Conservation (phyloP, 2,329 filamentous ascomycete genomes). For the Neofusicoccum kwambonambiense region DNA sequence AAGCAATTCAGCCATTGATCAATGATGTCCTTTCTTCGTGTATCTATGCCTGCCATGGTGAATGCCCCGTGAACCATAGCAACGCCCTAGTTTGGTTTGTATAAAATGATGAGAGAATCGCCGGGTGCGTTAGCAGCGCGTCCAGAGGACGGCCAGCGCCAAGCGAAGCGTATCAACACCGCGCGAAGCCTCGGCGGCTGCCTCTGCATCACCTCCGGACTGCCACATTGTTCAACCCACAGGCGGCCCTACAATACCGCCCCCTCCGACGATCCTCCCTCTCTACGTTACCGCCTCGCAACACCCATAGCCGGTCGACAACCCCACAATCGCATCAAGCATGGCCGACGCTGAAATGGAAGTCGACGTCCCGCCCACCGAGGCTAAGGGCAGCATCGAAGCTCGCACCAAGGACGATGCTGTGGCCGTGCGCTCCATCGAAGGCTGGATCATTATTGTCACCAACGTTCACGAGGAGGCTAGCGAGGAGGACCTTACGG, state of each 20-base stretch:
- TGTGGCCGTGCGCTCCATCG: slow-evolving; percentile 79
- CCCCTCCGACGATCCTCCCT: background rate
- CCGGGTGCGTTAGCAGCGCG: background rate
- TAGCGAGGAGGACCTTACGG: slow-evolving; percentile 77
- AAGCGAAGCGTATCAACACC: slow-evolving; percentile 13
- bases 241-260: background rate
- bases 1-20: background rate
- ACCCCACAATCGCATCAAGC: background rate
- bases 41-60: background rate
- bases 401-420: slow-evolving; percentile 68
- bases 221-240: background rate
- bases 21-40: background rate
- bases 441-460: slow-evolving; percentile 85
- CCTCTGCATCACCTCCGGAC: background rate
- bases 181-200: background rate
- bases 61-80: no score
- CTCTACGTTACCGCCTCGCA: no score
- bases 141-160: background rate
- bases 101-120: background rate
- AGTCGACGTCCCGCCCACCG: slow-evolving; percentile 4
- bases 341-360: slow-evolving; percentile 17
- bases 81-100: background rate
- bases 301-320: background rate
- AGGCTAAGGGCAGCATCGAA: slow-evolving; percentile 37
- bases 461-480: slow-evolving; percentile 88